Evolutionary conservation across 1,284 basidiomycete genomes (phyloP).

Genomic region (Stereum hirsutum): DNA sequence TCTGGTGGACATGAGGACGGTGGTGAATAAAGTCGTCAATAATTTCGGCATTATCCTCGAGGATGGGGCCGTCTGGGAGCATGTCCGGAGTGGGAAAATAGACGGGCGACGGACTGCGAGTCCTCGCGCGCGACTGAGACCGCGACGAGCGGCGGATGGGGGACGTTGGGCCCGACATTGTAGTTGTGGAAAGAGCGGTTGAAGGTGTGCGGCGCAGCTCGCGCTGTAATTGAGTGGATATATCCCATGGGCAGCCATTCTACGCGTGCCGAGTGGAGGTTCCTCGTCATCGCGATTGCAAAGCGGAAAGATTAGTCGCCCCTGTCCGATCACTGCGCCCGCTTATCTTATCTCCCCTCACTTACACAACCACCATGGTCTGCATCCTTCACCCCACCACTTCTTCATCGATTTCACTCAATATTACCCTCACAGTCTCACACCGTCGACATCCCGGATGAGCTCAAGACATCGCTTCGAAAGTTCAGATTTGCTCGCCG

Average conservation of each 20-base stretch:
- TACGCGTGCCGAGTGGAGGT: no score
- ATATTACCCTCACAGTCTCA: constrained; percentile 34
- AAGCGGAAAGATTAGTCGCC: constrained; percentile 1
- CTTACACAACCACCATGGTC: constrained; percentile 15
- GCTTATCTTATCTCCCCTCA: constrained; percentile 4
- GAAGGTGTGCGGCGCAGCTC: no score
- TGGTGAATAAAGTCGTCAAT: constrained; percentile 38
- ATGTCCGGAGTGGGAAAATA: constrained; percentile 28
- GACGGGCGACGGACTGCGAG: constrained; percentile 7
- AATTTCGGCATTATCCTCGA: constrained; percentile 35
- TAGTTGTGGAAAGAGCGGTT: no score
- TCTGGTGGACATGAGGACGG: constrained; percentile 23
- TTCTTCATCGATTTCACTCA: not conserved
- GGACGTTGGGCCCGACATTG: no score
- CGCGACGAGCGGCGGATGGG: no score
- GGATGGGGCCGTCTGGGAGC: constrained; percentile 34
- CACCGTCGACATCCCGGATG: constrained; percentile 78
- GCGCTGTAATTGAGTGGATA: no score
- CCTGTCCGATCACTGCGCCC: no score
- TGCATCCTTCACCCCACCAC: constrained; percentile 5
- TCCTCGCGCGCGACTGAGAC: constrained; percentile 15
- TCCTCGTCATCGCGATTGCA: not conserved
- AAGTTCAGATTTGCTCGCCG: constrained; percentile 78
- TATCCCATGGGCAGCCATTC: no score
- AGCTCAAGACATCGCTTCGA: constrained; percentile 66